Evolutionary conservation across 768 basidiomycete genomes (phyloP), one percentile per base, ranked within the genome.

Genomic region (Kwoniella europaea): DNA sequence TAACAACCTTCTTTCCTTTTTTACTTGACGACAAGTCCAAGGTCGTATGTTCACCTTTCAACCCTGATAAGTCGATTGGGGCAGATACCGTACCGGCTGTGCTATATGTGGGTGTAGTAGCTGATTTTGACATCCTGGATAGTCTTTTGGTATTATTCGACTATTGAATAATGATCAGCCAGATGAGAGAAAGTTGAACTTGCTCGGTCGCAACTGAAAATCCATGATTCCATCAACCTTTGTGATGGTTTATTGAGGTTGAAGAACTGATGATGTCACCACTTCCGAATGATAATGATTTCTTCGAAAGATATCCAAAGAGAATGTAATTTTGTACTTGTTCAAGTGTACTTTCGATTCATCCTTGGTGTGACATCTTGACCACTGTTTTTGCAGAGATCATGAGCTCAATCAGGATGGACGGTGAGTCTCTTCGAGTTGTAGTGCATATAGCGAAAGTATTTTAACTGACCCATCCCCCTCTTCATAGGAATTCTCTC

Each of bases 11-110:
- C 64, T 76, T 80, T 12, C 71, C 54, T 62, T 71, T 72, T 24
- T 53, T 35, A 10, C 63, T 67, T 20, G n/a, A 63, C 69, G 66
- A 66, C 9, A 79, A 52, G 15, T 74, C 52, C 52, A 81, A 69
- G 1, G 74, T 46, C 2, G 68, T 53, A 58, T 76, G 68, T 59
- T 79, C 80, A n/a, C 80, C 78, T 64, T 74, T 72, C n/a, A 71
- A 43, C 43, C 64, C 58, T n/a, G 72, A 63, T 27, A 81, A 64
- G 42, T 79, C 73, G 43, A 81, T 60, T 4, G 80, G 79, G 10
- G 73, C 56, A 1, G 80, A 81, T 4, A 81, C 80, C 2, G 80
- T 81, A 10, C 80, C 80, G 9, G 76, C 68, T 0, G 80, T 81
- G 15, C 71, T 73, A 67, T 72, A 81, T 9, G 79, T 74, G n/a